Conservation (phyloP, 306 rosid genomes). For the Medicago ruthenica region DNA sequence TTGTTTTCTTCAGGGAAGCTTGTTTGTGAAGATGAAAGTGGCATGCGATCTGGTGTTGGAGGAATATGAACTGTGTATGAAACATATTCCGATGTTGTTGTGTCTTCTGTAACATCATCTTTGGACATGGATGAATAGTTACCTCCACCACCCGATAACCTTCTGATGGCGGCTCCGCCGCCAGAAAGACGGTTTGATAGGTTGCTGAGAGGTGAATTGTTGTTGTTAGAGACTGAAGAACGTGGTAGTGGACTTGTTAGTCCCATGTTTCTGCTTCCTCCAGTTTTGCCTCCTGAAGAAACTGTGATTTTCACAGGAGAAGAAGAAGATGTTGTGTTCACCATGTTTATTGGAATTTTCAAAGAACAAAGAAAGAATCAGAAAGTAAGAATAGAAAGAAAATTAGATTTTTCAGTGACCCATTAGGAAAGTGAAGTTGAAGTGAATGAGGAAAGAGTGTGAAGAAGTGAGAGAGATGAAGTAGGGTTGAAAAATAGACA, state of each 20-base stretch:
- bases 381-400: not conserved
- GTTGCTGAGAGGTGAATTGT: constrained; percentile 69
- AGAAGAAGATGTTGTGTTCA: constrained; percentile 61
- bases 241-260: constrained; percentile 79
- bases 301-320: constrained; percentile 85
- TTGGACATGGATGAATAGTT: constrained; percentile 51
- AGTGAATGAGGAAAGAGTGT: not conserved
- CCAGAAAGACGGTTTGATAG: constrained; percentile 48
- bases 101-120: constrained; percentile 49
- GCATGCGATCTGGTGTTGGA: constrained; percentile 80
- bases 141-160: constrained; percentile 49
- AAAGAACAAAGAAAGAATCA: not conserved
- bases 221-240: constrained; percentile 63
- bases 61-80: constrained; percentile 87
- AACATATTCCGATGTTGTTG: constrained; percentile 53
- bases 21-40: constrained; percentile 60
- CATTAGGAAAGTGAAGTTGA: constrained; percentile 39
- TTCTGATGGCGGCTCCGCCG: constrained; percentile 33
- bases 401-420: not conserved
- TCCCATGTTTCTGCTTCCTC: constrained; percentile 68
- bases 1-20: constrained; percentile 54
- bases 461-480: not conserved
- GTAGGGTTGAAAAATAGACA: constrained; percentile 21
- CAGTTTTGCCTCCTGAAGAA: constrained; percentile 66
- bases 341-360: constrained; percentile 41